A percentile compares a stretch with the other conserved stretches of the same genome.
Conservation (phyloP, 176 grass and related monocot genomes). For the Eleusine coracana region DNA sequence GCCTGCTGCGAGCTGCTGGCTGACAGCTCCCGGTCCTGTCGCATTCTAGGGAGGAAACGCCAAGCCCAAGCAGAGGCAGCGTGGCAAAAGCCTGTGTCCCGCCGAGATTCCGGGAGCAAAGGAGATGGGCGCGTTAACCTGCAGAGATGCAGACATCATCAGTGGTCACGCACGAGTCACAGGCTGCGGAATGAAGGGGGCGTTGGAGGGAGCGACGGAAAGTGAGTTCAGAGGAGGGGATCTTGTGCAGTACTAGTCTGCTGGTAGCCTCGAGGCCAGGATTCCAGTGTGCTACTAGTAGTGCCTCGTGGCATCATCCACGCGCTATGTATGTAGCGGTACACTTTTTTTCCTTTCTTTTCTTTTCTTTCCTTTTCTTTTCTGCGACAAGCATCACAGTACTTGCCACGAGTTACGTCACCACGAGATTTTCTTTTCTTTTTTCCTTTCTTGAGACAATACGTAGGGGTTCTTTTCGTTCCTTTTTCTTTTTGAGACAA, state of each 20-base stretch:
- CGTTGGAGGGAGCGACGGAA: not conserved
- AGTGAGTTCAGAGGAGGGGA: not conserved
- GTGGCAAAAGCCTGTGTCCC: slow-evolving; percentile 5
- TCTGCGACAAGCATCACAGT: not conserved
- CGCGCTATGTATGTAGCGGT: not conserved
- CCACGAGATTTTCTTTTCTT: not conserved
- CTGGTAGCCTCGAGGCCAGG: not conserved
- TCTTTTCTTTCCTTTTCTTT: too few relatives aligned
- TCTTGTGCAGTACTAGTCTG: slow-evolving; percentile 5
- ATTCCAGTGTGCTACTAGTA: not conserved
- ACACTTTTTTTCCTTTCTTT: too few relatives aligned
- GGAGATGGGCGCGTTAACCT: too few relatives aligned
- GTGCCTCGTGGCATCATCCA: not conserved
- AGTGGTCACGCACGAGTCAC: not conserved
- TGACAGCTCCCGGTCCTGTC: not conserved
- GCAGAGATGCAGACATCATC: not conserved
- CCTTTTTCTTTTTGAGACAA: not conserved
- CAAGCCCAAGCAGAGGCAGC: not conserved
- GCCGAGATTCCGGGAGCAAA: slow-evolving; percentile 34
- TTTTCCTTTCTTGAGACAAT: not conserved
- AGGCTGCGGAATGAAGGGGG: not conserved
- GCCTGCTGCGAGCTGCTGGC: not conserved
- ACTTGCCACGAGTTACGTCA: not conserved
- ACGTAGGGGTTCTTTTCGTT: not conserved
- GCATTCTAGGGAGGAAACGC: slow-evolving; percentile 9